Base-by-base conservation (phyloP, 1,139 yeast genomes). In the Kodamaea derodonti region DNA sequence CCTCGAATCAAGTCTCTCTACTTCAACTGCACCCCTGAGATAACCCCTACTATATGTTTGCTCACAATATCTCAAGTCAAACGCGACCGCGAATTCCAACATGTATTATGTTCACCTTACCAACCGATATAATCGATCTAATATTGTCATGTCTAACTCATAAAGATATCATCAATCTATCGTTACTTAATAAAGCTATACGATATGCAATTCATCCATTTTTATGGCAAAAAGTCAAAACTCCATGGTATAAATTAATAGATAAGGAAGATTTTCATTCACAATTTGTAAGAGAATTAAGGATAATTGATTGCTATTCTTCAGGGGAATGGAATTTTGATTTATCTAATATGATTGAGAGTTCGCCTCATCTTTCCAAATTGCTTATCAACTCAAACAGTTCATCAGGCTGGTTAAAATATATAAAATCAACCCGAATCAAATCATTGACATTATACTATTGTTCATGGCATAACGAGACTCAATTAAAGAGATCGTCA, bases 281-380 rank as follows among this genome's bases (percentile, higher is more conserved):
- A 14, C 29, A 34, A 6, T 20, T 35, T 4, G 45, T 59, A 7
- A 29, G 44, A 2, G 48, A 49, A 29, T 26, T 68, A 14, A 48
- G 69, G 4, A 58, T 69, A 13, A 37, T 53, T 4, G 67, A 64
- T 36, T 52, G 56, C 37, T 60, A 60, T 40, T 55, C 71, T 3
- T 63, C 57, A 40, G 70, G 69, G 4, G 75, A 69, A 40, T 69
- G 72, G 69, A 66, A 65, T 31, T 43, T 55, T 15, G 67, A 65
- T 37, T 57, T 67, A 29, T 46, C 48, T 11, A 41, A 54, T 11
- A 32, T 45, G 10, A 41, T 59, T 3, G 41, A 36, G 2, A 24
- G 38, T 16, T 47, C 63, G 15, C 62, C 63, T 0, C 24, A 45
- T 3, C 46, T 66, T 13, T 35, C 37, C 8, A 47, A 40, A 17